Percentiles rank a stretch among this genome's conserved stretches.
These are phyloP conservation scores for Naganishia randhawae DNA, from an alignment of 768 basidiomycete genomes.

Conservation along the genomic window DNA sequence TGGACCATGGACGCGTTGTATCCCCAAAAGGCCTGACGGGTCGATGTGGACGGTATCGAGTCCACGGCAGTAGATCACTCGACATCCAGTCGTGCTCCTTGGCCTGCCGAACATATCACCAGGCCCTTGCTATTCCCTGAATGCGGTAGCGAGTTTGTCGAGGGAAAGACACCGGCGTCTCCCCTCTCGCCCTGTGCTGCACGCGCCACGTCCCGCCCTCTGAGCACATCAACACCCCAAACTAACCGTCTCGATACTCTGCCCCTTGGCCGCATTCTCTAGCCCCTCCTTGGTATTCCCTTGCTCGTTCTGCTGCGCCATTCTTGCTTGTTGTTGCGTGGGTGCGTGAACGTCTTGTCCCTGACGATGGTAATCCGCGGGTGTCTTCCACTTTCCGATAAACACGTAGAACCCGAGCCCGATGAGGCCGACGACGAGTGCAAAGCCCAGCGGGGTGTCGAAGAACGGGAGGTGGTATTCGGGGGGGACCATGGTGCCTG, in stretches of 20 bases:
- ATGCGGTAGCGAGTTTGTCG: too few relatives aligned
- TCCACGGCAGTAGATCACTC: too few relatives aligned
- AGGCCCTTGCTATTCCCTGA: too few relatives aligned
- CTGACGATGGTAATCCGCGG: slow-evolving; percentile 18
- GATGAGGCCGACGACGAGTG: slow-evolving; percentile 20
- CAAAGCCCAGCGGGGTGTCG: slow-evolving; percentile 7
- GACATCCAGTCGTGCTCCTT: not conserved
- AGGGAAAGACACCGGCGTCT: too few relatives aligned
- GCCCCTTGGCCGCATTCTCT: slow-evolving; percentile 24
- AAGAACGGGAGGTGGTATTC: slow-evolving; percentile 18
- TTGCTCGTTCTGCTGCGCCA: not conserved
- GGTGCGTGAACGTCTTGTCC: not conserved
- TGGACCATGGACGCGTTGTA: not conserved
- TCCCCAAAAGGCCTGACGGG: not conserved
- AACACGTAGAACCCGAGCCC: slow-evolving; percentile 7
- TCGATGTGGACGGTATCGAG: too few relatives aligned
- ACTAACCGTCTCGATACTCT: slow-evolving; percentile 25
- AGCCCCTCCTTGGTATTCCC: slow-evolving; percentile 15
- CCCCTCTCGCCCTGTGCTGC: not conserved
- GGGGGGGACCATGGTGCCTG: slow-evolving; percentile 10
- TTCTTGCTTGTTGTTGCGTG: not conserved
- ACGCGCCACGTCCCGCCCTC: not conserved
- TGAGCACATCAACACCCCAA: not conserved
- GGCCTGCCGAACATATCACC: not conserved
- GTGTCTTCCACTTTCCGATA: slow-evolving; percentile 10